Percentiles rank a stretch among this genome's conserved stretches.
phyloP scores from a whole-genome alignment of 805 yeast species.

The Nakazawaea ambrosiae region DNA sequence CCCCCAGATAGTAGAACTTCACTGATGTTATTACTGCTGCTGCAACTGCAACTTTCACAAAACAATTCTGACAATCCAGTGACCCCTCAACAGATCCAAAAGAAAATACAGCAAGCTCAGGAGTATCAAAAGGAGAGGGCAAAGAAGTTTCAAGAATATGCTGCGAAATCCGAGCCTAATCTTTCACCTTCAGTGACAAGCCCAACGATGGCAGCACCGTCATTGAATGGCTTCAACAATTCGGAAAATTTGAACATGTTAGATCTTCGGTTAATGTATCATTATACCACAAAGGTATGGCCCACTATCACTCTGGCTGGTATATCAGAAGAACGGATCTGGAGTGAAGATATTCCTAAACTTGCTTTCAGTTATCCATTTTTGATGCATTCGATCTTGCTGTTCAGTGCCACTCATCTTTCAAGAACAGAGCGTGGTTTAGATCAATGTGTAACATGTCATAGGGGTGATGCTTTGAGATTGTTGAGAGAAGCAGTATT shows the following conservation, averaged over 20 bases:
- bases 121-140: constrained; percentile 6
- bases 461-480: constrained; percentile 80
- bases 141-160: constrained; percentile 11
- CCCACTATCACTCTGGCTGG: constrained; percentile 88
- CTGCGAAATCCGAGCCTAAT: constrained; percentile 10
- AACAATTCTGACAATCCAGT: constrained; percentile 8
- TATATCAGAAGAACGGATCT: constrained; percentile 74
- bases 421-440: constrained; percentile 69
- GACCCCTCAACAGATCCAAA: constrained; percentile 9
- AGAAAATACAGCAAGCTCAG: constrained; percentile 7
- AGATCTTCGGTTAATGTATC: constrained; percentile 79
- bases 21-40: not conserved
- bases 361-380: constrained; percentile 85
- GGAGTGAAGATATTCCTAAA: constrained; percentile 85
- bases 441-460: constrained; percentile 77
- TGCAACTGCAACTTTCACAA: constrained; percentile 8
- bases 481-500: constrained; percentile 80
- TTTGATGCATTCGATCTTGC: constrained; percentile 85
- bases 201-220: constrained; percentile 2
- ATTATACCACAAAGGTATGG: constrained; percentile 79
- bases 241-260: constrained; percentile 49
- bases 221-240: constrained; percentile 9
- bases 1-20: no score
- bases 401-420: constrained; percentile 88
- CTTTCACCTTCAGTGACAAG: constrained; percentile 6